These are phyloP conservation scores for Spinacia oleracea DNA, from an alignment of 179 eudicot genomes.

Conservation along the genomic window DNA sequence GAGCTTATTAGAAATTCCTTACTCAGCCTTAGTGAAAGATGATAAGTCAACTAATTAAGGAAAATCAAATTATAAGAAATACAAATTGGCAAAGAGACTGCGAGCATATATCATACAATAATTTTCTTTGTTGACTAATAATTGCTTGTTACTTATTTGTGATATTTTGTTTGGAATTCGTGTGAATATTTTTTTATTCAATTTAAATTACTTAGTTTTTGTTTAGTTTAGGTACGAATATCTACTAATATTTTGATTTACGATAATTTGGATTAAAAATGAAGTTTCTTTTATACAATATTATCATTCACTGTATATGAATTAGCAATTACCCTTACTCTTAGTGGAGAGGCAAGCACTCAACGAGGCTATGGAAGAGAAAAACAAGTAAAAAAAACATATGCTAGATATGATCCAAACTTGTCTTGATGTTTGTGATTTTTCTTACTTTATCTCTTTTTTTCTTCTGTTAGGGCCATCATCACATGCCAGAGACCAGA, in stretches of 20 bases:
- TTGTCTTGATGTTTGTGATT: not conserved
- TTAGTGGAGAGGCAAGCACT: constrained; percentile 95
- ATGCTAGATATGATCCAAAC: not conserved
- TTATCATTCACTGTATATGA: too few relatives aligned
- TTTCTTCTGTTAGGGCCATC: constrained; percentile 90
- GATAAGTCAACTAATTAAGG: not conserved
- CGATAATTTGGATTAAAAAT: too few relatives aligned
- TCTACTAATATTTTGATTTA: too few relatives aligned
- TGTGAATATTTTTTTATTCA: too few relatives aligned
- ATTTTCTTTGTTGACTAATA: not conserved
- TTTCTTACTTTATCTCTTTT: constrained; percentile 1
- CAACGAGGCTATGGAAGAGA: constrained; percentile 99
- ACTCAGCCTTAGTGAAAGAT: not conserved
- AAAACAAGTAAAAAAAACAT: constrained; percentile 51
- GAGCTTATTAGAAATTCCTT: not conserved
- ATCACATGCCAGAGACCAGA: constrained; percentile 97
- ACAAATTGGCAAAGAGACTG: not conserved
- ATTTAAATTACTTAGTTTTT: too few relatives aligned
- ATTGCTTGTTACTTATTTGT: too few relatives aligned
- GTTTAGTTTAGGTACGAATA: too few relatives aligned
- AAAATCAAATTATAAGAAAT: too few relatives aligned
- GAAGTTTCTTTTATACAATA: too few relatives aligned
- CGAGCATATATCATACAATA: not conserved
- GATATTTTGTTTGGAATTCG: too few relatives aligned
- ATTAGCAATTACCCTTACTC: constrained; percentile 86